Evolutionary conservation across 495 filamentous ascomycete species (phyloP), one percentile per base, ranked within the genome.

Genomic region (Podospora didyma): DNA sequence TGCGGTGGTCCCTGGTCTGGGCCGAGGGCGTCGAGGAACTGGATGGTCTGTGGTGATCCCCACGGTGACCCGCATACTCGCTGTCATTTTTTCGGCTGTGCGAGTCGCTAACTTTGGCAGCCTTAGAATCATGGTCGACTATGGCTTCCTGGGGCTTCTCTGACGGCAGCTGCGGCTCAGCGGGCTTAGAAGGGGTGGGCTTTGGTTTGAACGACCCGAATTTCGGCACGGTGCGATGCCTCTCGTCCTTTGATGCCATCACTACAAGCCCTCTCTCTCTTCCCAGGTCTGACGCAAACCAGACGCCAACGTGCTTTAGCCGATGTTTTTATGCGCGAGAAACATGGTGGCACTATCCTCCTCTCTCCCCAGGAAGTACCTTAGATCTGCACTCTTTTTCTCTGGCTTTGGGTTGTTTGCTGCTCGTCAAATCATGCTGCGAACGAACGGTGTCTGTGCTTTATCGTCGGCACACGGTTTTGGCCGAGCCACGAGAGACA

Each of bases 141-240:
- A 17, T 50, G 34, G 34, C 35, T 9, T 10, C 16, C 51, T 20
- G 44, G 26, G 52, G 44, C 52, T 49, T 49, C 28, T 53, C 22
- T 20, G 46, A 35, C 21, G 50, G 21, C 7, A 37, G 19, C 14
- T 31, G 28, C 20, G 23, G 16, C 19, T 17, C 2, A 10, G 23
- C 41, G 14, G 50, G 26, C 35, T 54, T 54, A 26, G 53, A 46
- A 26, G 42, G 31, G 14, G 70, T 56, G 52, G 66, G 56, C 46
- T 79, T 80, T 35, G 81, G 78, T 58, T 79, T 85, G 77, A 89
- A 90, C 57, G 86, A 89, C 44, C 75, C 75, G 59, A 90, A 90
- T 44, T 81, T 87, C 28, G 87, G 87, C 52, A 86, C 73, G 19
- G 74, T 52, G 24, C 64, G 69, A 20, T 50, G 66, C 54, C 68